Conservation (phyloP, 257 asterid genomes). For the Capsicum chinense region DNA sequence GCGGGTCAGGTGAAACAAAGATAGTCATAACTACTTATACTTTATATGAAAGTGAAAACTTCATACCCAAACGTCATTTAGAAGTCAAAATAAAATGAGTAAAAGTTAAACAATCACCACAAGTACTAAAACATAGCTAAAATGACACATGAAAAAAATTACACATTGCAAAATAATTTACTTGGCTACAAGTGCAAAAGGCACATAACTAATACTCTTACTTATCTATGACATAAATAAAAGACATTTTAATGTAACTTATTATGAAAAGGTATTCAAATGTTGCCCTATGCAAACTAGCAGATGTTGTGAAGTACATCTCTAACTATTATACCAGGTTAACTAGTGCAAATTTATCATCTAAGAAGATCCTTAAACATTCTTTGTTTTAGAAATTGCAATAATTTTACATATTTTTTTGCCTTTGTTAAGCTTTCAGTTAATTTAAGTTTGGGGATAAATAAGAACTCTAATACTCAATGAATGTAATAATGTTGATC, state of each 20-base stretch:
- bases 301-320: constrained; percentile 83
- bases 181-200: neutral
- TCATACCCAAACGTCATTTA: neutral
- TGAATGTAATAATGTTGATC: neutral
- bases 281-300: constrained; percentile 91
- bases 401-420: neutral
- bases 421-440: constrained; percentile 1
- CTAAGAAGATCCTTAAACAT: neutral
- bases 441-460: neutral
- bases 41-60: constrained; percentile 3
- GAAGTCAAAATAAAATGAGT: neutral
- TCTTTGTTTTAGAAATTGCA: neutral
- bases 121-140: neutral
- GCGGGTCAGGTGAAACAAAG: constrained; percentile 7
- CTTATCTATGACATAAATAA: constrained; percentile 15
- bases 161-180: neutral
- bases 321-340: neutral
- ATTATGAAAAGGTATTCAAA: constrained; percentile 27
- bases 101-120: neutral
- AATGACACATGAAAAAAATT: neutral
- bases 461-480: neutral
- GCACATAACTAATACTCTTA: neutral
- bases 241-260: neutral
- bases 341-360: neutral
- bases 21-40: neutral